Evolutionary conservation across 208 protist genomes (phyloP).

Genomic region (Leishmania lainsoni): DNA sequence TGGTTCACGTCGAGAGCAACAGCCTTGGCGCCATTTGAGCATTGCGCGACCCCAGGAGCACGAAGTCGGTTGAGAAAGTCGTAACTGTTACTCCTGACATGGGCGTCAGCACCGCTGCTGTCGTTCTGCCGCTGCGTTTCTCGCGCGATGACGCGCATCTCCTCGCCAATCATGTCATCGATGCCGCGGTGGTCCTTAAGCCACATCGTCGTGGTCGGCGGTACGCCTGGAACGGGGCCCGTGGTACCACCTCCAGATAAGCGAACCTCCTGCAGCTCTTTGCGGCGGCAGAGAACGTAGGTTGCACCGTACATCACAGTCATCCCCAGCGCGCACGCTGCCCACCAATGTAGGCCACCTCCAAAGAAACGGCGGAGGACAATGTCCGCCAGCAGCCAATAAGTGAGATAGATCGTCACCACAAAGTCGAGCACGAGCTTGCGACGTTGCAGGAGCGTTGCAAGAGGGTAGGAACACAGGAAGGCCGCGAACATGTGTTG

Average conservation of each 20-base stretch:
- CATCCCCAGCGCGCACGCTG: slow-evolving; percentile 28
- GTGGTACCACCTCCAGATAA: slow-evolving; percentile 17
- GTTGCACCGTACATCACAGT: slow-evolving; percentile 47
- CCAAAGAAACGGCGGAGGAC: slow-evolving; percentile 37
- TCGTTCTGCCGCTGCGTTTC: not conserved
- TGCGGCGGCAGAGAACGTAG: slow-evolving; percentile 50
- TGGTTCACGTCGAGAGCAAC: slow-evolving; percentile 17
- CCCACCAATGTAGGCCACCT: slow-evolving; percentile 66
- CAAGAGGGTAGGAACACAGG: slow-evolving; percentile 52
- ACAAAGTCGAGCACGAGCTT: slow-evolving; percentile 86
- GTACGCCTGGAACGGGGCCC: not conserved
- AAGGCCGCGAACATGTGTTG: slow-evolving; percentile 65
- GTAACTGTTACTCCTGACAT: not conserved
- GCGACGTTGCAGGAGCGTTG: slow-evolving; percentile 68
- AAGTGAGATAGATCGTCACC: slow-evolving; percentile 70
- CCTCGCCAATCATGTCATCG: slow-evolving; percentile 2
- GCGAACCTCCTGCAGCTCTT: slow-evolving; percentile 74
- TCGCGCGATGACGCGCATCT: slow-evolving; percentile 6
- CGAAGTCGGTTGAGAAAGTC: not conserved
- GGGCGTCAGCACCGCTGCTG: slow-evolving; percentile 2
- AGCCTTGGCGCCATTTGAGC: not conserved
- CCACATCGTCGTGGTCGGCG: not conserved
- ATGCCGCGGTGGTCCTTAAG: not conserved
- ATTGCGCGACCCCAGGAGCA: not conserved
- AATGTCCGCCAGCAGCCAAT: slow-evolving; percentile 56